Conservation (phyloP, 139 green algal genomes). For the Pleodorina starrii region DNA sequence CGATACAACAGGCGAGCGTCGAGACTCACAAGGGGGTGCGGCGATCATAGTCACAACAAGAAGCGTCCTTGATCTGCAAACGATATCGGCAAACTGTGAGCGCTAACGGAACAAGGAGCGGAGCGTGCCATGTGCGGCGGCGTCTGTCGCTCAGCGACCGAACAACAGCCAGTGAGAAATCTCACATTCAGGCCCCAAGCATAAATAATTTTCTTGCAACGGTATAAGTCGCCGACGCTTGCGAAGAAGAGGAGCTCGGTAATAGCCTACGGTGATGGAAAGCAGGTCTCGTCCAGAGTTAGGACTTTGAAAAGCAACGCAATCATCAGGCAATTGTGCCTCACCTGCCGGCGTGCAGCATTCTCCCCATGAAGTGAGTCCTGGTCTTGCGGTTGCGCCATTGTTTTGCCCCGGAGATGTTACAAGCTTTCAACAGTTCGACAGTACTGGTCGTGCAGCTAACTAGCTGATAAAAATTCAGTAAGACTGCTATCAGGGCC, state of each 20-base stretch:
- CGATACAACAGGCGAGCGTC: background rate
- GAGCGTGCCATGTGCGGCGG: background rate
- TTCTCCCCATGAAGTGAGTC: constrained; percentile 40
- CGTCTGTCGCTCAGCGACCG: background rate
- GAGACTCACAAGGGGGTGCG: constrained; percentile 86
- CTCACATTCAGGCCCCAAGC: constrained; percentile 82
- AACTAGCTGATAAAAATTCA: no score
- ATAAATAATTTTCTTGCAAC: constrained; percentile 84
- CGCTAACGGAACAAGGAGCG: background rate
- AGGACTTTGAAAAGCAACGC: no score
- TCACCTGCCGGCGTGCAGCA: constrained; percentile 36
- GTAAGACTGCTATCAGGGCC: no score
- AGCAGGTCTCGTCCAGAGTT: no score
- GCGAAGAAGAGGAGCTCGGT: constrained; percentile 94
- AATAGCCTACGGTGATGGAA: constrained; percentile 74
- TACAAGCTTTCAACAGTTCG: no score
- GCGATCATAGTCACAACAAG: constrained; percentile 88
- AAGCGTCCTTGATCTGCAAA: constrained; percentile 41
- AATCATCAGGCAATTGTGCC: no score
- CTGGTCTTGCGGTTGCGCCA: constrained; percentile 30
- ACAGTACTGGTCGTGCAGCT: no score
- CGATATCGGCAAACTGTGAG: background rate
- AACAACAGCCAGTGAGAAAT: background rate
- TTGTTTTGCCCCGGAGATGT: no score
- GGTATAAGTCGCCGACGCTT: constrained; percentile 84